Base-by-base conservation (phyloP, 331 rosid genomes). In the Ulmus americana region DNA sequence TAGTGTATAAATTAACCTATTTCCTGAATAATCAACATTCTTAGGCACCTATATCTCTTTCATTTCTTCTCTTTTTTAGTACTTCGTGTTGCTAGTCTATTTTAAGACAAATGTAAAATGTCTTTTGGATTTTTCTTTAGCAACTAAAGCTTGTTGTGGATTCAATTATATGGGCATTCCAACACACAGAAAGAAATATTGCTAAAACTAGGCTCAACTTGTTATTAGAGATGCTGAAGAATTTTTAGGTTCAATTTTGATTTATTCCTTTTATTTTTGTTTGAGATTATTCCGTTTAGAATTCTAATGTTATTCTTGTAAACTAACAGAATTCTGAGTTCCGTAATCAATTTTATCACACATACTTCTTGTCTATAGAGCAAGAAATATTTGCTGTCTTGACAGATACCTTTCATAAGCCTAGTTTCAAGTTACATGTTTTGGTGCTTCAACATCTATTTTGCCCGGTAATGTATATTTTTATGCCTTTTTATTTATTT, bases 101-200 rank as follows among this genome's bases (percentile, higher is more conserved):
- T 20, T 44, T 46, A 20, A 63, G 11, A 4, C 15, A n/a, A n/a
- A n/a, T n/a, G 5, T 41, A 2, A 0, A 61, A 22, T 55, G 7
- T 51, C 39, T 63, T 59, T n/a, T n/a, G 74, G 46, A 15, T 73
- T 66, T 40, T 69, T 44, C 55, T 22, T 45, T 90, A 92, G 98
- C 98, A 92, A 82, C 86, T 92, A 67, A 92, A 92, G 82, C 91
- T 92, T 72, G 95, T 92, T 38, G 85, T 87, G 90, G 98, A 92
- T 88, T 92, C 98, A 71, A 89, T 89, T 70, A 83, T 87, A 68
- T 86, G 98, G 98, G 98, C 97, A 7, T 86, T 92, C 75, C 91
- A 97, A 79, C 98, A 92, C 82, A 89, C 98, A 0, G 97, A 92
- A 76, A 92, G 98, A 55, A 92, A 92, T 64, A 89, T 92, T 52